These are phyloP conservation scores for Arachis hypogaea DNA, from an alignment of 306 rosid genomes.

Conservation along the genomic window DNA sequence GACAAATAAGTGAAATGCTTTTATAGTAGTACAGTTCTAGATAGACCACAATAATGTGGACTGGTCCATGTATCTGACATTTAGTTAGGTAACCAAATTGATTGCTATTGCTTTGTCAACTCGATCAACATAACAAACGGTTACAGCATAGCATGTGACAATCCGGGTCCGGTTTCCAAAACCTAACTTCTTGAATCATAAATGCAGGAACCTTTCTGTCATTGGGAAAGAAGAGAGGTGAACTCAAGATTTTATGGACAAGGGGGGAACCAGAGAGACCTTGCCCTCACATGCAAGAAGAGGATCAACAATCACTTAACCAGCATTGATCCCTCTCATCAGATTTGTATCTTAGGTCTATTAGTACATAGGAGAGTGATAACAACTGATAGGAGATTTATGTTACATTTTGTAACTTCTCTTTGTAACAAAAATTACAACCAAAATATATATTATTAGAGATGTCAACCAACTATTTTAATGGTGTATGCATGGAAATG, in stretches of 20 bases:
- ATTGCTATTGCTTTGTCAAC: background rate
- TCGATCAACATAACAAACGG: background rate
- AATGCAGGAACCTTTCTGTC: conserved; percentile 83
- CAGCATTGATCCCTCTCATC: conserved; percentile 38
- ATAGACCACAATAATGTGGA: background rate
- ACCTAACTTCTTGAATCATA: conserved; percentile 35
- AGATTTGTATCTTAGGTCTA: conserved; percentile 39
- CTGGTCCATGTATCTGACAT: conserved; percentile 21
- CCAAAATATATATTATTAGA: conserved; percentile 1
- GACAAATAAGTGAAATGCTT: conserved; percentile 5
- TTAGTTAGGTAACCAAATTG: background rate
- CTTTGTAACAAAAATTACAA: conserved; percentile 38
- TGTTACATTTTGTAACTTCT: conserved; percentile 45
- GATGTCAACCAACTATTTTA: background rate
- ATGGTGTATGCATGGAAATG: background rate
- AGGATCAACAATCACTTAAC: conserved; percentile 53
- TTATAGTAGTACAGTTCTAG: background rate
- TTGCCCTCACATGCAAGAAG: conserved; percentile 80
- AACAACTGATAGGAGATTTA: conserved; percentile 44
- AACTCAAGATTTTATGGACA: conserved; percentile 84
- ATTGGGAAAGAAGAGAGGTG: conserved; percentile 93
- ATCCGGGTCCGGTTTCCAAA: background rate
- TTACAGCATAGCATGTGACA: conserved; percentile 8
- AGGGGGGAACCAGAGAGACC: conserved; percentile 86
- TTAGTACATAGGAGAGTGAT: conserved; percentile 42